These are phyloP conservation scores for Rhodotorula sp. DNA, from an alignment of 1,284 basidiomycete genomes.

Conservation along the genomic window DNA sequence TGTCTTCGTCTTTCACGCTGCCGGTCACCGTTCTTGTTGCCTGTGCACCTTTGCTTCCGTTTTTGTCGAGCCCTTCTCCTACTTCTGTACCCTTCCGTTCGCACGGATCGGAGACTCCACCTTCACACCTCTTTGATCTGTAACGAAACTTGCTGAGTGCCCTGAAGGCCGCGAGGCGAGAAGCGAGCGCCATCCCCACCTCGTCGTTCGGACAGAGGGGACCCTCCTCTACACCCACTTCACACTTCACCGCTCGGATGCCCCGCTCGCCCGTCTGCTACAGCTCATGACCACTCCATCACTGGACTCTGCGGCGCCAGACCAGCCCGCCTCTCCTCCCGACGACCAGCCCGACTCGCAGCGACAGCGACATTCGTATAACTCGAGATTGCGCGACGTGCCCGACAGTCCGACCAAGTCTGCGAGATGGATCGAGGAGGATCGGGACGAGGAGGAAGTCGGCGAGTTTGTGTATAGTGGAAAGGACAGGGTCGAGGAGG, in stretches of 20 bases:
- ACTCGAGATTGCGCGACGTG: not conserved
- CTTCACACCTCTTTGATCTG: not conserved
- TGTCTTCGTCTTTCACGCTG: not conserved
- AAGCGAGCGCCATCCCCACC: not conserved
- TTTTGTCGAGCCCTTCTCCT: not conserved
- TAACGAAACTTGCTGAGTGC: no score
- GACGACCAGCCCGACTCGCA: not conserved
- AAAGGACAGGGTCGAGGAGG: constrained; percentile 23
- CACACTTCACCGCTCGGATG: not conserved
- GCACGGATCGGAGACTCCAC: not conserved
- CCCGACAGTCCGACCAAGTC: not conserved
- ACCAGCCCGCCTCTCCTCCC: not conserved
- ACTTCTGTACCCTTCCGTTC: not conserved
- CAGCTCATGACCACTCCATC: not conserved
- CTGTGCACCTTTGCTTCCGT: not conserved
- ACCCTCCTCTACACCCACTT: no score
- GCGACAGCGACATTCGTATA: not conserved
- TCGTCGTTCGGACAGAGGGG: not conserved
- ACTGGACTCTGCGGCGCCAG: no score
- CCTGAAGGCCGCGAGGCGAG: no score
- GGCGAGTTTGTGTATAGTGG: constrained; percentile 38
- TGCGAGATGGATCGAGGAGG: not conserved
- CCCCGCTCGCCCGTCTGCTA: not conserved
- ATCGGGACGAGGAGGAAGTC: constrained; percentile 16
- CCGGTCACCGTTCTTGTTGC: not conserved